phyloP scores from a whole-genome alignment of 257 asterid genomes.

The Solanum etuberosum region DNA sequence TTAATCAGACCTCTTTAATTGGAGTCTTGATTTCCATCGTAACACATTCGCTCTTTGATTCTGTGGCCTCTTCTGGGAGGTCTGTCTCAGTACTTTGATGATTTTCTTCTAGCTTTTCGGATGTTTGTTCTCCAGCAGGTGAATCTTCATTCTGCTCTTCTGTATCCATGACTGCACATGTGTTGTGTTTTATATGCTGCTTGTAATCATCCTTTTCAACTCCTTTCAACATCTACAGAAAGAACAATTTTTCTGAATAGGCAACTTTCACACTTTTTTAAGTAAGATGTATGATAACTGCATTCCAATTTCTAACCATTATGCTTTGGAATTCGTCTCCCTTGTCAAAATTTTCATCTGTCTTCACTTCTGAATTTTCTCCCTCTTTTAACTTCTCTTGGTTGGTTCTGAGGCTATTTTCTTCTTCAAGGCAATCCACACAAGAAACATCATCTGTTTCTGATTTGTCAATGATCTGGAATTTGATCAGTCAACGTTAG shows the following conservation, averaged over 20 bases:
- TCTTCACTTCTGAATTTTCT: neutral
- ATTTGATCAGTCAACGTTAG: neutral
- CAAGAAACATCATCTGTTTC: neutral
- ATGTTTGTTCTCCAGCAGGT: neutral
- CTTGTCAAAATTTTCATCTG: neutral
- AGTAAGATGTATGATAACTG: neutral
- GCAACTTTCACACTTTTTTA: neutral
- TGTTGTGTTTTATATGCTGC: neutral
- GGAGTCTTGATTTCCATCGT: conserved; percentile 11
- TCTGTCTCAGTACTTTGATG: conserved; percentile 7
- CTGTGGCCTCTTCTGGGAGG: conserved; percentile 10
- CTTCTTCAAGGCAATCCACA: neutral
- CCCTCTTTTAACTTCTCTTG: conserved; percentile 4
- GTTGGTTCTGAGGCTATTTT: neutral
- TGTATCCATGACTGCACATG: neutral
- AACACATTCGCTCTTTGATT: conserved; percentile 3
- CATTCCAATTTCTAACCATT: conserved; percentile 2
- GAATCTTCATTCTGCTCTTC: conserved; percentile 8
- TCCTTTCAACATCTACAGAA: conserved; percentile 18
- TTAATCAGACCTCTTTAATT: conserved; percentile 21
- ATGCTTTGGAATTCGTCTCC: neutral
- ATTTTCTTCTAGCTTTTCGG: neutral
- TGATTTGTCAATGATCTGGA: neutral
- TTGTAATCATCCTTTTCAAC: conserved; percentile 8
- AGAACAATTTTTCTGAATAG: neutral